These are phyloP conservation scores for Penicillium taxi DNA, from an alignment of 495 filamentous ascomycete species.

Conservation along the genomic window DNA sequence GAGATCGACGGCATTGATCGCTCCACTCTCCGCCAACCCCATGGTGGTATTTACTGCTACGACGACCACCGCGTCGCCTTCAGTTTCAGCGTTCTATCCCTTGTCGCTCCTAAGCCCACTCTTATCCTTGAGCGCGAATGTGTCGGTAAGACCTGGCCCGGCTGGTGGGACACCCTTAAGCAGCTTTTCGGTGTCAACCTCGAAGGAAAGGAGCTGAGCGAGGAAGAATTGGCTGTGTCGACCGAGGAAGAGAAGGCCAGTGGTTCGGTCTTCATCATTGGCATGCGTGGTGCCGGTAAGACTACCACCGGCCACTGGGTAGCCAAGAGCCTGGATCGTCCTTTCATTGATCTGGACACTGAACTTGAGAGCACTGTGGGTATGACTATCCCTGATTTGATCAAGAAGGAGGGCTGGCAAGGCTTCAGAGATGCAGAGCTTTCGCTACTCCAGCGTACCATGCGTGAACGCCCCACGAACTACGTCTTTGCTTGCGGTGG, in stretches of 20 bases:
- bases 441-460: conserved; percentile 57
- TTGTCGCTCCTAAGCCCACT: conserved; percentile 64
- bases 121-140: conserved; percentile 85
- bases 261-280: conserved; percentile 82
- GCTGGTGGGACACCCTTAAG: conserved; percentile 90
- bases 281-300: conserved; percentile 97
- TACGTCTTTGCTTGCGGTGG: conserved; percentile 91
- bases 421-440: conserved; percentile 80
- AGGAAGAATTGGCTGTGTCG: conserved; percentile 23
- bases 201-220: conserved; percentile 59
- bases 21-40: conserved; percentile 51
- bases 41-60: conserved; percentile 77
- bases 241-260: conserved; percentile 27
- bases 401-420: conserved; percentile 74
- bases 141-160: conserved; percentile 98
- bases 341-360: conserved; percentile 79
- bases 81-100: conserved; percentile 89
- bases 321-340: conserved; percentile 60
- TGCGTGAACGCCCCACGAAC: conserved; percentile 65
- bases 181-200: conserved; percentile 66
- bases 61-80: conserved; percentile 98
- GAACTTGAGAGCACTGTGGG: conserved; percentile 68
- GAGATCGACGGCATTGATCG: conserved; percentile 66
- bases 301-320: conserved; percentile 87
- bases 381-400: conserved; percentile 77